Base-by-base conservation (phyloP, 148 eudicot genomes). In the Nepenthes mirabilis region DNA sequence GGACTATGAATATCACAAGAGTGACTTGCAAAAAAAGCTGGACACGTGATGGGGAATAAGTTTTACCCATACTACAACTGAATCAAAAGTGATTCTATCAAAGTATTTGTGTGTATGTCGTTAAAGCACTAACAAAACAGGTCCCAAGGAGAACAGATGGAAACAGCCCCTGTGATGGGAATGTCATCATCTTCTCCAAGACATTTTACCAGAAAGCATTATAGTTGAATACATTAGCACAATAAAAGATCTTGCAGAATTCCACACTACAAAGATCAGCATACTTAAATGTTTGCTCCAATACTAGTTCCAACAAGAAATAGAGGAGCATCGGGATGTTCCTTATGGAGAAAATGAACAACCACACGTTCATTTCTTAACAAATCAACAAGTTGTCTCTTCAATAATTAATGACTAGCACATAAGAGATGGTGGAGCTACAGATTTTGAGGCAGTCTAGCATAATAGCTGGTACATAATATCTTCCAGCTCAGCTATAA, bases 91-190 rank as follows among this genome's bases (percentile, higher is more conserved):
- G 4, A 8, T 40, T 40, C 45, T 40, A 40, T 40, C 45, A 40
- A 3, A 12, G 6, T 49, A 1, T 10, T 49, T 11, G 52, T 3
- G 11, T 10, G 11, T 11, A 0, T 49, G 43, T n/a, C 2, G 57
- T 48, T 4, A 52, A 64, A 55, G 65, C 54, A 71, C 93, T 76
- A 61, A 88, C 98, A 95, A 93, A 23, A 80, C 68, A 93, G 87
- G 71, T 93, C 98, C 98, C 98, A 93, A 13, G 98, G 98, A 67
- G 86, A 88, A 80, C 89, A 88, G 57, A 93, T 66, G 66, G 96
- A 83, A 64, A 68, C 96, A 33, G 98, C 98, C 58, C 96, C 98
- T 51, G 95, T 83, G 63, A 88, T 63, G 51, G 95, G 94, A 77
- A 73, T 73, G 72, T 82, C 73, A 55, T 86, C 95, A 57, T 93